Percentiles rank a stretch among this genome's conserved stretches.
Conservation (phyloP, 306 rosid species). For the peach (Prunus persica) region Prunus_persica_NCBIv2 NC_034009.1:36661501-36662000, state of each 20-base stretch:
- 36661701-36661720: slow-evolving; percentile 37
- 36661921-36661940: too few relatives aligned
- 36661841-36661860: background rate
- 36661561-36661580: slow-evolving; percentile 28
- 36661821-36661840: background rate
- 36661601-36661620: too few relatives aligned
- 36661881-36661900: too few relatives aligned
- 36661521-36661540: slow-evolving; percentile 24
- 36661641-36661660: too few relatives aligned
- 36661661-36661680: slow-evolving; percentile 28
- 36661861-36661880: background rate
- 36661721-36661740: background rate
- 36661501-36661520: slow-evolving; percentile 46
- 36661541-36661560: slow-evolving; percentile 47
- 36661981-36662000: too few relatives aligned
- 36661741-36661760: background rate
- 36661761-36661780: background rate
- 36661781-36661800: background rate
- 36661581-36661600: too few relatives aligned
- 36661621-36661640: too few relatives aligned
- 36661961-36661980: too few relatives aligned
- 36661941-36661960: too few relatives aligned
- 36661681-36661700: slow-evolving; percentile 52
- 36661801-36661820: too few relatives aligned
- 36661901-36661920: too few relatives aligned